Evolutionary conservation across 768 basidiomycete species (phyloP).

Genomic region (Hortiboletus campestris): DNA sequence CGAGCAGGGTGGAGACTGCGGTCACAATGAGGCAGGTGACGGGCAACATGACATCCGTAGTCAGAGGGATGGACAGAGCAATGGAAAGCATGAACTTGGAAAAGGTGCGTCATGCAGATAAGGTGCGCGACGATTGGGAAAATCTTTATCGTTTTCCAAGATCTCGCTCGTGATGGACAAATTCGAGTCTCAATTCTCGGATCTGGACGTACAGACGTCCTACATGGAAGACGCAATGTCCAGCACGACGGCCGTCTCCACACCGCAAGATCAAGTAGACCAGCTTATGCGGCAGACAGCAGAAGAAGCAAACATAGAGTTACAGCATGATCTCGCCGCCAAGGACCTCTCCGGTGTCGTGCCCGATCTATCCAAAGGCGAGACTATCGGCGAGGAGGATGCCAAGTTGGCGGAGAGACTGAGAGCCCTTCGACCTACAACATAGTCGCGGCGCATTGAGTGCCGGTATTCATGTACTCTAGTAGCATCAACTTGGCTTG

Average conservation of each 20-base stretch:
- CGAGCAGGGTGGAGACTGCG: constrained; percentile 95
- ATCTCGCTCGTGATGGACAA: constrained; percentile 99
- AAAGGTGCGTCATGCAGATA: constrained; percentile 52
- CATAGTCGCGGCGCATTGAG: constrained; percentile 32
- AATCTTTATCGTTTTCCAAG: constrained; percentile 38
- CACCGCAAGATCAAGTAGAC: constrained; percentile 97
- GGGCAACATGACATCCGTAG: constrained; percentile 94
- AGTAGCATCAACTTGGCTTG: background rate
- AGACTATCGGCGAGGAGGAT: constrained; percentile 73
- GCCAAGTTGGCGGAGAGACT: constrained; percentile 79
- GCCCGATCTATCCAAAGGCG: constrained; percentile 52
- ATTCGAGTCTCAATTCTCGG: constrained; percentile 94
- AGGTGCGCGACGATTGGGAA: background rate
- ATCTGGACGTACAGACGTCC: constrained; percentile 95
- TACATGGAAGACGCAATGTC: constrained; percentile 99
- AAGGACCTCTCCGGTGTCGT: constrained; percentile 56
- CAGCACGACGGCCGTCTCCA: constrained; percentile 86
- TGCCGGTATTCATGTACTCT: constrained; percentile 11
- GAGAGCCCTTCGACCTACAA: constrained; percentile 81
- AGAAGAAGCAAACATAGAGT: constrained; percentile 94
- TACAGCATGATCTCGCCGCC: constrained; percentile 83
- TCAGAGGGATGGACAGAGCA: constrained; percentile 97
- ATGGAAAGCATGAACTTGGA: constrained; percentile 99
- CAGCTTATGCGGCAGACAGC: constrained; percentile 88
- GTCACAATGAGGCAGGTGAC: constrained; percentile 98